Conservation (phyloP, 768 basidiomycete genomes). For the Suillus placidus region DNA sequence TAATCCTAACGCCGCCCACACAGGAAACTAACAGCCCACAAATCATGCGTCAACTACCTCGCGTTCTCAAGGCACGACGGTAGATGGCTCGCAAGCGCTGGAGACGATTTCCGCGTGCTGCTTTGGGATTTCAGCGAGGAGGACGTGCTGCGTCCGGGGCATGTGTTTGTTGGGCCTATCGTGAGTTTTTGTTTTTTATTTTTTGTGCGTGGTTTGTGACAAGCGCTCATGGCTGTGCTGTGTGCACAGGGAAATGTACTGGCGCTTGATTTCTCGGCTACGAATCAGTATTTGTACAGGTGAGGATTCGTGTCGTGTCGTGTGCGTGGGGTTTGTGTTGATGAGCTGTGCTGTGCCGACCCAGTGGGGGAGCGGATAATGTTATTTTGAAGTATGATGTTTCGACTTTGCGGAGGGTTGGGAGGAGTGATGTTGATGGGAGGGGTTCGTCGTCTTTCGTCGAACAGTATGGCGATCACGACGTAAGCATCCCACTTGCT, state of each 20-base stretch:
- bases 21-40: conserved; percentile 47
- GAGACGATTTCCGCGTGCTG: conserved; percentile 60
- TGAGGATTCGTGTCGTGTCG: conserved; percentile 27
- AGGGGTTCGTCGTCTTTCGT: conserved; percentile 20
- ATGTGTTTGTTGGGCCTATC: conserved; percentile 48
- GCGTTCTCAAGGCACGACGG: conserved; percentile 62
- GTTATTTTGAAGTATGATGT: conserved; percentile 57
- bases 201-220: background rate
- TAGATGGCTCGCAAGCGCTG: conserved; percentile 67
- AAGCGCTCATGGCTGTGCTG: conserved; percentile 13
- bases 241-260: conserved; percentile 65
- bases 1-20: conserved; percentile 6
- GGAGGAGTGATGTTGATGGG: background rate
- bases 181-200: too few species aligned
- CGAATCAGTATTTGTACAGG: conserved; percentile 66
- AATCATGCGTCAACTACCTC: conserved; percentile 67
- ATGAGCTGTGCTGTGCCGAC: conserved; percentile 1
- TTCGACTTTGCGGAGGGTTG: conserved; percentile 34
- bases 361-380: conserved; percentile 58
- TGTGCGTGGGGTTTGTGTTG: conserved; percentile 3
- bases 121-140: conserved; percentile 74
- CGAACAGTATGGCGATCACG: conserved; percentile 35
- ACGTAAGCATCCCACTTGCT: conserved; percentile 20
- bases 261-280: conserved; percentile 68
- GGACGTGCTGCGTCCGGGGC: conserved; percentile 46